Base-by-base conservation (phyloP, 108 stramenopile species). In the Cylindrotheca fusiformis region DNA sequence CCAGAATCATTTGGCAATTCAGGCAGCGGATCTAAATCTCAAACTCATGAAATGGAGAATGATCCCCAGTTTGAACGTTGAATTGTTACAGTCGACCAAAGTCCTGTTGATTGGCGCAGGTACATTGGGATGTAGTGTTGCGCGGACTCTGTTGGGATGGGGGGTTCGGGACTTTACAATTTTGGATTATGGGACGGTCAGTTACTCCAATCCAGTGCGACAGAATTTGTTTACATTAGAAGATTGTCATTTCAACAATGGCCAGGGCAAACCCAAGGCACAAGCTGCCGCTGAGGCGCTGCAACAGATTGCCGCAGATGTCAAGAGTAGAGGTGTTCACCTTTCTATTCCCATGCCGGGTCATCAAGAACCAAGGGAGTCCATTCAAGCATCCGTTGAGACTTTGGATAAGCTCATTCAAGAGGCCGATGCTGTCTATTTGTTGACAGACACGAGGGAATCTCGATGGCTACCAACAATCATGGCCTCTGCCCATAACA, bases 311-410 rank as follows among this genome's bases (percentile, higher is more conserved):
- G 89, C 91, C 6, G 94, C 98, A 4, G 93, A 89, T 65, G 86
- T 97, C n/a, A 50, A 79, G 18, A 69, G 75, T 12, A 56, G 77
- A 27, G 97, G 92, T 3, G 68, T 92, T 6, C 74, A 79, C 0
- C 68, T 96, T 19, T 78, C 91, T 29, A 99, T 99, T 69, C 98
- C 99, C 49, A 99, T 99, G 99, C 99, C 99, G 0, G 99, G 99
- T 6, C 99, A 99, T 76, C 50, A 91, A 2, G 88, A 85, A 49
- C 58, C 64, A 8, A 33, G 49, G 46, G 77, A 69, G 28, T 70
- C 86, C 4, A 66, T 98, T 4, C 41, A 62, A 20, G 68, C 60
- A 46, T 85, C 88, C n/a, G 85, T 91, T 3, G 70, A 71, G n/a
- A 45, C 29, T 46, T 75, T 98, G 17, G 84, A 92, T 55, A 45